Conservation (phyloP, 495 filamentous ascomycete genomes). For the Aspergillus indologenus region DNA sequence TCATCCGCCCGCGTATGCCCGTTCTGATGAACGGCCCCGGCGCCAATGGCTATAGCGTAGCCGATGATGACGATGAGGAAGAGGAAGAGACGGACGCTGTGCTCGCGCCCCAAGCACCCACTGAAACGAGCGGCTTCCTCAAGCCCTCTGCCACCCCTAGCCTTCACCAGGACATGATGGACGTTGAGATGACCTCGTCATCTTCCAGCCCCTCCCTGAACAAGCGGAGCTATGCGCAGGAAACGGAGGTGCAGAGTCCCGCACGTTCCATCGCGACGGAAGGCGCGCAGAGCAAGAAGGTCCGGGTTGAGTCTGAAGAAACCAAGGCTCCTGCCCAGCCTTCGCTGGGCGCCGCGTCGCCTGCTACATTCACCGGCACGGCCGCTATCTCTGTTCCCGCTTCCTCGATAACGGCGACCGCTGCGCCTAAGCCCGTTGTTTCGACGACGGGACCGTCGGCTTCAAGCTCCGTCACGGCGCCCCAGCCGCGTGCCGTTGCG, state of each 20-base stretch:
- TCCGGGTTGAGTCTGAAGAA: slow-evolving; percentile 25
- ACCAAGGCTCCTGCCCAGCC: slow-evolving; percentile 9
- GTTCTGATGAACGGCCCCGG: slow-evolving; percentile 37
- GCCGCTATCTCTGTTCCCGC: slow-evolving; percentile 14
- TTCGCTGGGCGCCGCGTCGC: slow-evolving; percentile 9
- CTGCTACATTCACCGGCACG: slow-evolving; percentile 16
- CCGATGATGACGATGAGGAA: slow-evolving; percentile 42
- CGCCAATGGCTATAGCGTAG: slow-evolving; percentile 25
- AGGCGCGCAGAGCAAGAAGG: slow-evolving; percentile 30
- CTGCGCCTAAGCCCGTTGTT: background rate
- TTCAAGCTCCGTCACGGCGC: background rate
- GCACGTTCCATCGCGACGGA: background rate
- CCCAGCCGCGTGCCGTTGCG: slow-evolving; percentile 1
- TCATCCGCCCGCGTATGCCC: slow-evolving; percentile 68
- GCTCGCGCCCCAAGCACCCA: slow-evolving; percentile 12
- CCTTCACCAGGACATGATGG: slow-evolving; percentile 19
- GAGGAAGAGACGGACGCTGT: slow-evolving; percentile 39
- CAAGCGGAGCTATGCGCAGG: slow-evolving; percentile 37
- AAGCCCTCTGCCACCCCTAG: slow-evolving; percentile 21
- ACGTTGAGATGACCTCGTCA: slow-evolving; percentile 13
- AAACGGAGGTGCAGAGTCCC: slow-evolving; percentile 14
- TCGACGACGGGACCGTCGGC: background rate
- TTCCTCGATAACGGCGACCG: background rate
- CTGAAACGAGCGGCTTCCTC: slow-evolving; percentile 28
- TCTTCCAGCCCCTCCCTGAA: slow-evolving; percentile 16